Percentiles rank a stretch among this genome's conserved stretches.
phyloP scores from a whole-genome alignment of 768 basidiomycete genomes.

The Aureoboletus auriporus region DNA sequence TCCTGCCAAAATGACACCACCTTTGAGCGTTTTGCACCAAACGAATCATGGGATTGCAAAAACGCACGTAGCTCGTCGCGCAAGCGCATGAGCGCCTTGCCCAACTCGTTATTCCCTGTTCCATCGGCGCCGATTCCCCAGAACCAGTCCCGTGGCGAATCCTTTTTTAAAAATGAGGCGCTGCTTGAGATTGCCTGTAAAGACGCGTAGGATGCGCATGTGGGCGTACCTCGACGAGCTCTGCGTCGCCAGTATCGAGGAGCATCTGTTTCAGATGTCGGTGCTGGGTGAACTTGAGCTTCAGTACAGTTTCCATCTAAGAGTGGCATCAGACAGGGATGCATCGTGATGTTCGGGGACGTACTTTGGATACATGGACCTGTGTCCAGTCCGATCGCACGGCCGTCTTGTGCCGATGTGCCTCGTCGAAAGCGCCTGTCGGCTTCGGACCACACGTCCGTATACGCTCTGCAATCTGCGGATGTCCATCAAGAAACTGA shows the following conservation, averaged over 20 bases:
- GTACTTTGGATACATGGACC: conserved; percentile 61
- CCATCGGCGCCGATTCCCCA: conserved; percentile 72
- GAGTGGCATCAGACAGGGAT: background rate
- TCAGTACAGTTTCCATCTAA: conserved; percentile 63
- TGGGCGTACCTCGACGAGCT: conserved; percentile 59
- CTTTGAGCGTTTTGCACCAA: conserved; percentile 3
- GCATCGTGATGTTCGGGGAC: background rate
- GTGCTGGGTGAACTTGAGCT: conserved; percentile 72
- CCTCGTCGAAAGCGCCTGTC: conserved; percentile 61
- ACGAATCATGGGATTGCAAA: background rate
- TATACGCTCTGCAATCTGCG: conserved; percentile 66
- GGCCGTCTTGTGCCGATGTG: conserved; percentile 60
- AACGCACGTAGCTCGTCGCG: conserved; percentile 46
- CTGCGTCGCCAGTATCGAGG: conserved; percentile 59
- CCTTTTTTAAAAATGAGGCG: conserved; percentile 38
- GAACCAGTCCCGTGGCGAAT: conserved; percentile 71
- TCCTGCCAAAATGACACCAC: background rate
- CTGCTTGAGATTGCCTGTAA: background rate
- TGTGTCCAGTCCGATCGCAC: conserved; percentile 62
- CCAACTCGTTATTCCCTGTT: conserved; percentile 67
- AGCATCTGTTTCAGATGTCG: conserved; percentile 52
- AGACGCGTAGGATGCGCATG: background rate
- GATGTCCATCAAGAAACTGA: conserved; percentile 58
- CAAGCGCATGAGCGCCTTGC: conserved; percentile 64
- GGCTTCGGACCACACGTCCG: conserved; percentile 59